Evolutionary conservation across 257 asterid genomes (phyloP), one percentile per base, ranked within the genome.

Genomic region (Petrea volubilis): DNA sequence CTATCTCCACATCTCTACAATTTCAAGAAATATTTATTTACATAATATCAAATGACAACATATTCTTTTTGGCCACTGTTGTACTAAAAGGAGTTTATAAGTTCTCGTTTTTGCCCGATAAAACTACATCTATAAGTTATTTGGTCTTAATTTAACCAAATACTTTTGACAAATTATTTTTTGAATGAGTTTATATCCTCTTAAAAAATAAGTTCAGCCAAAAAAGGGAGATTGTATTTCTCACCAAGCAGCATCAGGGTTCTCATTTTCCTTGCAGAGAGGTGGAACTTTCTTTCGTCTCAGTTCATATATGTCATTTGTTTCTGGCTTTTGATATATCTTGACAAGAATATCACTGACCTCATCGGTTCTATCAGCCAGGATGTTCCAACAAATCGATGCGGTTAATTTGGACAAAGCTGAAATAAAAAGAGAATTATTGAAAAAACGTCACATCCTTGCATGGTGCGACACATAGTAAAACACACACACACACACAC

Each of bases 211-310:
- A 33, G 38, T n/a, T n/a, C n/a, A n/a, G n/a, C n/a, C n/a, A n/a
- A n/a, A 29, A 50, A 70, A 59, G 63, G 49, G 46, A 60, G 40
- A 73, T 69, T 40, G 20, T 70, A 27, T 68, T 62, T 44, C 87
- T 80, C 81, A 94, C 98, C 99, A 94, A 81, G 97, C 86, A 73
- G 91, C 84, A 87, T 94, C 99, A 7, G 99, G 93, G 68, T 90
- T 94, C 78, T 88, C 98, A 52, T 83, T 85, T 64, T 81, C 95
- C 72, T 90, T 88, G 96, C 99, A 94, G 46, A 91, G 36, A 74
- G 97, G 95, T 43, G 99, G 99, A 66, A 80, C 58, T 63, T 84
- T 88, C 78, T 84, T 91, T 59, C 98, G 83, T 77, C 99, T 89
- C 77, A 88, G 69, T 71, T 80, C 80, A 77, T 88, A 94, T 51